Base-by-base conservation (phyloP, 1,284 basidiomycete species). In the Sporisorium sorghi region DNA sequence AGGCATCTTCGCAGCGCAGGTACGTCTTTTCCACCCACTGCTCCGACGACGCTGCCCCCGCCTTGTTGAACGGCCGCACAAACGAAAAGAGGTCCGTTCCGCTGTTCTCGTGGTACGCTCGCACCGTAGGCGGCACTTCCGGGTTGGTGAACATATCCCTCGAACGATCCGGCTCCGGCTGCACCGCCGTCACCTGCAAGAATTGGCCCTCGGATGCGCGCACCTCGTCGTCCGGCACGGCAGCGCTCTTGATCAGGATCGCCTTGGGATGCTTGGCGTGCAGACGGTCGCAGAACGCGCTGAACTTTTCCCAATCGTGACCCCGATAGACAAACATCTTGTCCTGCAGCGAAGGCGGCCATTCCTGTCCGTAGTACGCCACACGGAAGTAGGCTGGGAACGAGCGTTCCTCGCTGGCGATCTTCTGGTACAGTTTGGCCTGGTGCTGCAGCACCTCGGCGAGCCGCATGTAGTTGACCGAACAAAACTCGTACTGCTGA, bases 251-350 rank as follows among this genome's bases (percentile, higher is more conserved):
- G 62, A 97, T 87, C 12, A 97, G 86, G 66, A 91, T 91, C 1
- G 94, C 92, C 42, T 90, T 90, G 3, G 93, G 91, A 83, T 97
- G 93, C 85, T 97, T 97, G 85, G 90, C 91, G 50, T 96, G 89
- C 89, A 97, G 92, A 30, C 91, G 87, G 85, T 97, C 95, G 86
- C 93, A 95, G 86, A 84, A 97, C 92, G 23, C 78, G 11, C 63
- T 70, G 49, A 91, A 91, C 80, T 92, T 94, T 85, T 95, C 93
- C 91, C 91, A 92, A 79, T 93, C 92, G 79, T 90, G 91, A 2
- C 93, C 94, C 51, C 95, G 93, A 85, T 93, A 94, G 30, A 87
- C 79, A 85, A 94, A 95, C 75, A 93, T 91, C 84, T 93, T 94
- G 78, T 91, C 89, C 62, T 91, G 89, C 52, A 94, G 89, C 5